Evolutionary conservation across 768 basidiomycete species (phyloP).

Genomic region (Suillus occidentalis): DNA sequence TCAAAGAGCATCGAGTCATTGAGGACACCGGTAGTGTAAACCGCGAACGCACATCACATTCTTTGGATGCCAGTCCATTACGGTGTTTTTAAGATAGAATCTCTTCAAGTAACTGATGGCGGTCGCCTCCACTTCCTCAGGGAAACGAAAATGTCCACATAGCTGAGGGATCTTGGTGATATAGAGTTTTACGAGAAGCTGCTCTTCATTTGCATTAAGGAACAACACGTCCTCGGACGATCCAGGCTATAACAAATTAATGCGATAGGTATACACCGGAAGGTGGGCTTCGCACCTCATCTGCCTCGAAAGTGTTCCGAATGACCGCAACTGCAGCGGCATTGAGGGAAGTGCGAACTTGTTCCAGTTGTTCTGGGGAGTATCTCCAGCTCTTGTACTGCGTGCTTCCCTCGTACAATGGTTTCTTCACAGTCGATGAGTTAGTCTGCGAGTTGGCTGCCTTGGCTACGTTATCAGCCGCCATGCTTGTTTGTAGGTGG

Average conservation of each 20-base stretch:
- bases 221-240: constrained; percentile 75
- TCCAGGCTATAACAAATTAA: constrained; percentile 52
- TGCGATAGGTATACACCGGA: constrained; percentile 6
- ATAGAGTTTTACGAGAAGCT: constrained; percentile 86
- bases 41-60: constrained; percentile 83
- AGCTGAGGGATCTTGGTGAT: constrained; percentile 82
- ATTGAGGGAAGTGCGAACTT: constrained; percentile 69
- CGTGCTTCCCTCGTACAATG: constrained; percentile 76
- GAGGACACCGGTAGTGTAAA: background rate
- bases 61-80: constrained; percentile 99
- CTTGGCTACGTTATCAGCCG: constrained; percentile 6
- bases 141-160: constrained; percentile 83
- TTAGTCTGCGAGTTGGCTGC: background rate
- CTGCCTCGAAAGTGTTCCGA: constrained; percentile 71
- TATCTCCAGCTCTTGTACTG: constrained; percentile 90
- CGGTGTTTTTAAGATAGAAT: constrained; percentile 96
- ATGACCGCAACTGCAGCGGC: constrained; percentile 75
- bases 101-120: constrained; percentile 91
- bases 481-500: constrained; percentile 4
- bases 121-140: constrained; percentile 92
- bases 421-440: constrained; percentile 20
- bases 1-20: constrained; percentile 2
- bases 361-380: constrained; percentile 62
- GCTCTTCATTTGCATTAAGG: constrained; percentile 79
- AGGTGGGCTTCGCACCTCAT: constrained; percentile 53